Evolutionary conservation across 2,329 filamentous ascomycete species (phyloP).

Genomic region (Hypoxylon sp.): DNA sequence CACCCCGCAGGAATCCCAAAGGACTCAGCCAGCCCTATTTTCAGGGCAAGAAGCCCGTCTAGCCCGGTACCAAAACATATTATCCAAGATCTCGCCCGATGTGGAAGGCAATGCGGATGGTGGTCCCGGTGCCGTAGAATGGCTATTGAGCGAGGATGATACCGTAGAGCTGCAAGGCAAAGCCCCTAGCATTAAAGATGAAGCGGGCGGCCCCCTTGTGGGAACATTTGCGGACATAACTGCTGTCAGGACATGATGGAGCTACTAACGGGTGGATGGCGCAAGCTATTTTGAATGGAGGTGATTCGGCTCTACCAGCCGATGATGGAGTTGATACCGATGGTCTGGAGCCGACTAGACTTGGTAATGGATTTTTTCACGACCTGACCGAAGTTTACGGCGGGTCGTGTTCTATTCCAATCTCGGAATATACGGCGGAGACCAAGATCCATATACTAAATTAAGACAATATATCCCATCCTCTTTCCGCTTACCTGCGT

Average conservation of each 20-base stretch:
- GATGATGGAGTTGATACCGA: conserved; percentile 6
- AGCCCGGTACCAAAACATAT: conserved; percentile 71
- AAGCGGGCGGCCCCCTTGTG: conserved; percentile 62
- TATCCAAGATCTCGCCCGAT: conserved; percentile 69
- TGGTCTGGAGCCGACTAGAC: conserved; percentile 14
- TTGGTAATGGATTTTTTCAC: conserved; percentile 18
- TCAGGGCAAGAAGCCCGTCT: conserved; percentile 68
- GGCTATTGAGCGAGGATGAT: conserved; percentile 66
- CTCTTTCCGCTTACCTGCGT: conserved; percentile 30
- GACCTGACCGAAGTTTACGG: conserved; percentile 18
- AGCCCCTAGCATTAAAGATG: conserved; percentile 56
- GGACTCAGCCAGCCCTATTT: conserved; percentile 49
- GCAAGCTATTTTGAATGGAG: conserved; percentile 10
- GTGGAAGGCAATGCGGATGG: conserved; percentile 57
- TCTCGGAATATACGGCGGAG: conserved; percentile 29
- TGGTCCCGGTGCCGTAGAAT: conserved; percentile 62
- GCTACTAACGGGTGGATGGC: conserved; percentile 25
- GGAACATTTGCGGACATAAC: conserved; percentile 73
- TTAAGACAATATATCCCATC: conserved; percentile 37
- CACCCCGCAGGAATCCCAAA: conserved; percentile 63
- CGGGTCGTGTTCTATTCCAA: conserved; percentile 35
- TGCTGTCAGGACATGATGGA: conserved; percentile 61
- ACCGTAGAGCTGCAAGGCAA: conserved; percentile 61
- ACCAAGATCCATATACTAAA: conserved; percentile 41
- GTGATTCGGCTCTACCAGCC: conserved; percentile 15